A percentile compares a stretch with the other conserved stretches of the same genome.
Conservation (phyloP, 129 eudicot genomes). For the Lactuca saligna region DNA sequence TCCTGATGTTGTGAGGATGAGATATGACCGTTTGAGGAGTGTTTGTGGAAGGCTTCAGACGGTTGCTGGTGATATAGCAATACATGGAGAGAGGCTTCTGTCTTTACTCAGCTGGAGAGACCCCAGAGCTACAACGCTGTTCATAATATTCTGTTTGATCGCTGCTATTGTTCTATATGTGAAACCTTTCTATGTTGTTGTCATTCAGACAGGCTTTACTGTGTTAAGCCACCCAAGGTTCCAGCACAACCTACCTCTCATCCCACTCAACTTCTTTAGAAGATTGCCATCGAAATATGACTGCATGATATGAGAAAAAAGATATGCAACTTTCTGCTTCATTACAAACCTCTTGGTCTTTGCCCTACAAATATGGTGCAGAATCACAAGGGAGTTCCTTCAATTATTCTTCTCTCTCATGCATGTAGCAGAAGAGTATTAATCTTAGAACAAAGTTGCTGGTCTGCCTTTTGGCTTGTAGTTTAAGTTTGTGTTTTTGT, state of each 20-base stretch:
- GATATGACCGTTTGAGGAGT: slow-evolving; percentile 43
- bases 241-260: slow-evolving; percentile 33
- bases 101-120: slow-evolving; percentile 49
- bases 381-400: no score
- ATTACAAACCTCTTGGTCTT: no score
- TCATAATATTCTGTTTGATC: slow-evolving; percentile 40
- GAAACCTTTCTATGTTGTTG: slow-evolving; percentile 39
- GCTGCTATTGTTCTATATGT: slow-evolving; percentile 42
- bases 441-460: no score
- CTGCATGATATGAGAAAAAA: slow-evolving; percentile 38
- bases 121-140: slow-evolving; percentile 38
- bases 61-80: slow-evolving; percentile 46
- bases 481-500: no score
- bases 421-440: no score
- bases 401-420: no score
- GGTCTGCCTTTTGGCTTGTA: no score
- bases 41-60: slow-evolving; percentile 43
- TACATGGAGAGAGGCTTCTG: slow-evolving; percentile 43
- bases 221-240: slow-evolving; percentile 38
- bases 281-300: slow-evolving; percentile 49
- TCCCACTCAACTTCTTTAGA: slow-evolving; percentile 45
- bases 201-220: slow-evolving; percentile 28
- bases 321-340: not conserved
- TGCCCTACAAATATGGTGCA: no score
- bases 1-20: slow-evolving; percentile 31